Base-by-base conservation (phyloP, 495 filamentous ascomycete species). In the Daldinia decipiens region DNA sequence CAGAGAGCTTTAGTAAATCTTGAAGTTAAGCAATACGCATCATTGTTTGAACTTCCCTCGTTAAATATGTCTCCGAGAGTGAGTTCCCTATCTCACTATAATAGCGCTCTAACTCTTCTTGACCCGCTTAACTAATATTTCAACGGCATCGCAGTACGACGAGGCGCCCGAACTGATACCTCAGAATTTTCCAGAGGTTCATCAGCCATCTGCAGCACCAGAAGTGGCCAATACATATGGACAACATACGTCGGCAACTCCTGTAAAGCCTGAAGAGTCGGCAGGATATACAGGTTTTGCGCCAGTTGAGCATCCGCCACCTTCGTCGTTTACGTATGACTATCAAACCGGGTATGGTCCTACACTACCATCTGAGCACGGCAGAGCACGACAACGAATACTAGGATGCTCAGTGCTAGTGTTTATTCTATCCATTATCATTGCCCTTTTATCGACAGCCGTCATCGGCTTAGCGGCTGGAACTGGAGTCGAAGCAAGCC, bases 401-500 rank as follows among this genome's bases (percentile, higher is more conserved):
- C 78, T 76, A 57, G 80, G 81, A 15, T 82, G 77, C 51, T 67
- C 75, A 27, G 36, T 76, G 5, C 61, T 83, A 15, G 78, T 82
- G 6, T 81, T 84, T 40, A 66, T 80, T 27, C 77, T 84, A 2
- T 80, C 80, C 4, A 71, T 75, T 45, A 77, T 82, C 40, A 80
- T 84, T 60, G 79, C 76, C 1, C 57, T 82, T 15, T 57, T 84
- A 45, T 78, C 79, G 2, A 77, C 75, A 0, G 79, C 81, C 1
- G 79, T 83, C 7, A 82, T 84, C 56, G 81, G 80, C 1, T 62
- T 84, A 15, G 81, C 81, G 8, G 81, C 79, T 3, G 79, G 78
- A 6, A 83, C 81, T 2, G 82, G 79, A 13, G 66, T 82, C 13
- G 79, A 83, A 51, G 62, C 81, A 11, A 78, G 67, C 53, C 75